Base-by-base conservation (phyloP, 1,139 yeast genomes). In the Taphrina communis region DNA sequence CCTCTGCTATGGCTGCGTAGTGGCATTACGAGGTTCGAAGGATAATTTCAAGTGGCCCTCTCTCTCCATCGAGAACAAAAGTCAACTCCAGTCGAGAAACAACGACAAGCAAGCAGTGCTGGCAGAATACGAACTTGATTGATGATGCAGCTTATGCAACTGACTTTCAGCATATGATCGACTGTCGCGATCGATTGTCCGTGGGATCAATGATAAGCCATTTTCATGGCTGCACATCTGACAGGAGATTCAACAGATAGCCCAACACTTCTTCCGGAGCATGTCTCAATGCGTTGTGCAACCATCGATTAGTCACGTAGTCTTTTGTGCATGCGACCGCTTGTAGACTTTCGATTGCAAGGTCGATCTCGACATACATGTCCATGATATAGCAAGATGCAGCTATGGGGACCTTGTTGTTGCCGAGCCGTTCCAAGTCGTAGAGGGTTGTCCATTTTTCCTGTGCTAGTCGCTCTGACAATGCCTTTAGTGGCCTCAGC, bases 371-470 rank as follows among this genome's bases (percentile, higher is more conserved):
- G 35, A 65, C 68, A 35, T 55, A 65, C 63, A 65, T 57, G 44
- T 65, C 2, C 86, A 85, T 14, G 80, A 85, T 70, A 21, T 71
- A 72, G 53, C 71, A 69, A 12, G 71, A 70, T 25, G 85, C 81
- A 1, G 86, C 86, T 12, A 84, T 79, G 2, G 73, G 69, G 14
- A 73, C 74, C 17, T 57, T 66, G 21, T 71, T 72, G 1, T 65
- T 65, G 21, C 72, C 66, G 67, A 85, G 77, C 1, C 71, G 75
- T 2, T 78, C 75, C 0, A 76, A 72, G 70, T 83, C 78, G 74
- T 84, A 85, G 12, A 85, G 75, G 6, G 69, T 65, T 1, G 80
- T 74, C 88, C 88, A 85, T 21, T 76, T 71, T 0, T 75, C 74
- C 0, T 71, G 63, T 68, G 85, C 88, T 50, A 85, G 75, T 6